phyloP scores from a whole-genome alignment of 176 grass and related monocot species.

The Phoenix roebelenii region DNA sequence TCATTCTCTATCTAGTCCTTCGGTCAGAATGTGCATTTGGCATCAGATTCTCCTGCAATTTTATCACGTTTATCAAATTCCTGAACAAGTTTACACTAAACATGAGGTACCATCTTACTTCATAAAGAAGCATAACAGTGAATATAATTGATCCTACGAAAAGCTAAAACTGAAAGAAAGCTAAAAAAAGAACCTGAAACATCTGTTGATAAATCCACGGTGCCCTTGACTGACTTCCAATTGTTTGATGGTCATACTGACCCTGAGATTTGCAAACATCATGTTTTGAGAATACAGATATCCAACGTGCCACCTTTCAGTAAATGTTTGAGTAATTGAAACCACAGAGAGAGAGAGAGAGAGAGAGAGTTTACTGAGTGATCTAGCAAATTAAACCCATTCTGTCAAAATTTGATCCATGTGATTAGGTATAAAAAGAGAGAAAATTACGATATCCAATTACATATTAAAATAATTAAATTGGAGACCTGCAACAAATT shows the following conservation, averaged over 20 bases:
- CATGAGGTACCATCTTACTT: slow-evolving; percentile 1
- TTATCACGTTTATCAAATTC: neutral
- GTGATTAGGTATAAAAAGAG: neutral
- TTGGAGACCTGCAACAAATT: slow-evolving; percentile 64
- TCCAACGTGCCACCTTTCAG: no score
- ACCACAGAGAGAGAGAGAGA: neutral
- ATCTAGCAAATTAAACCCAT: no score
- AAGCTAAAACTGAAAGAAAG: slow-evolving; percentile 6
- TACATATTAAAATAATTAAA: slow-evolving; percentile 5
- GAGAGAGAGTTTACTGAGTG: no score
- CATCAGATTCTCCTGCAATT: slow-evolving; percentile 52
- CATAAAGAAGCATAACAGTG: neutral
- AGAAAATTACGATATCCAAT: slow-evolving; percentile 9
- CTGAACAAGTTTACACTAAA: neutral
- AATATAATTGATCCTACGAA: slow-evolving; percentile 1
- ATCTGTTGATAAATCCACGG: slow-evolving; percentile 91
- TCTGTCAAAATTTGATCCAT: neutral
- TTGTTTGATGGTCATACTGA: slow-evolving; percentile 57
- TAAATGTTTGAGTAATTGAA: neutral
- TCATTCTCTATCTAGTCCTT: slow-evolving; percentile 41
- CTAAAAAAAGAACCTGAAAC: slow-evolving; percentile 42
- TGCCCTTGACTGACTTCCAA: slow-evolving; percentile 41
- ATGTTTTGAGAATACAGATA: no score
- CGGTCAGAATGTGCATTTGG: slow-evolving; percentile 33
- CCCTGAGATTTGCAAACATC: slow-evolving; percentile 29